Evolutionary conservation across 768 basidiomycete species (phyloP), one percentile per base, ranked within the genome.

Genomic region (Boletus eberwhitei): DNA sequence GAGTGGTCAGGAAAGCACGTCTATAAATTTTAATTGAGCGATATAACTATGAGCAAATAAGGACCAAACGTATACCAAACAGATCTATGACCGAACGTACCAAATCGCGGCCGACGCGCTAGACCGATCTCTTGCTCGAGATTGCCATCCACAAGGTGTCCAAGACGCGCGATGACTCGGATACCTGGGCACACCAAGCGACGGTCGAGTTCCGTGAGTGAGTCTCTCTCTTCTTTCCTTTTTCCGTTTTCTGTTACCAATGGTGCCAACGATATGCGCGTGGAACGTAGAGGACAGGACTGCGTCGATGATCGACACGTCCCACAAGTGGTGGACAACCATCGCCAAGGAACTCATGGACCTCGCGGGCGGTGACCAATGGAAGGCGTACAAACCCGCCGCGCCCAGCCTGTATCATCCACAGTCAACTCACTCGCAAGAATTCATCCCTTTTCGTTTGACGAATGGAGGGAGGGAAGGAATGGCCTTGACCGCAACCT

Each of bases 331-430:
- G 80, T 89, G 87, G 13, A 80, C 83, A 0, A 69, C 77, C 13
- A 90, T 91, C 26, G 71, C 85, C 29, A 76, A 80, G 57, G 86
- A 90, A 58, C 74, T 90, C 22, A 86, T 90, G 85, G 81, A 87
- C 41, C 54, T 76, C 2, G 83, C 82, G 5, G 87, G 85, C 0
- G 83, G 81, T 8, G 72, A 79, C 9, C 68, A 77, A 2, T 90
- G 87, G 87, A 71, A 74, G 52, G 68, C 74, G 51, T 81, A 81
- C 75, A 83, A 81, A 63, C 64, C 69, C 3, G 75, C 77, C n/a
- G 74, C 78, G 9, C 24, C 24, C 6, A 26, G 6, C 24, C 24
- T 26, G 24, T 26, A 26, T 26, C 24, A 26, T 6, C 24, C 24
- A 6, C 24, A 26, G 24, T 26, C n/a, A n/a, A n/a, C n/a, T n/a